Evolutionary conservation across 345 rosid genomes (phyloP).

Genomic region (Gossypioides kirkii): DNA sequence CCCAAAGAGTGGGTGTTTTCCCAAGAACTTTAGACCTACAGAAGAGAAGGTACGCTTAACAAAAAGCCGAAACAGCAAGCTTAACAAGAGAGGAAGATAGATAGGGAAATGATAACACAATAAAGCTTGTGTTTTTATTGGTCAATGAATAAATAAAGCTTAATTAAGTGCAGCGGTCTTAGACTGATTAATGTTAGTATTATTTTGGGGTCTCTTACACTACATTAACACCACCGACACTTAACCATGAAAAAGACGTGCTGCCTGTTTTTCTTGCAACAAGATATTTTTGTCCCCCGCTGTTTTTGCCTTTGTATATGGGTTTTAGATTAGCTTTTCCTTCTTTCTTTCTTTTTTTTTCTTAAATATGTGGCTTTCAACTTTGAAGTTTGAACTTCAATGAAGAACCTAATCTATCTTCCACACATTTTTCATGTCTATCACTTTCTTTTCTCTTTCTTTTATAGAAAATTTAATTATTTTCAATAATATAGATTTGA

Average conservation of each 20-base stretch:
- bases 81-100: background rate
- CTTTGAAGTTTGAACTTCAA: background rate
- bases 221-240: slow-evolving; percentile 21
- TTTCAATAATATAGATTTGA: no score
- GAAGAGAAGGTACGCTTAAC: background rate
- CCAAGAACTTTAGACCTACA: background rate
- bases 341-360: background rate
- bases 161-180: background rate
- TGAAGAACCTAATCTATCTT: no score
- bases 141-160: background rate
- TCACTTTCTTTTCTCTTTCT: background rate
- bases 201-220: background rate
- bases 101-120: background rate
- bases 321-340: background rate
- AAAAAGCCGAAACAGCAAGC: slow-evolving; percentile 11
- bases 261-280: slow-evolving; percentile 11
- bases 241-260: background rate
- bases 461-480: background rate
- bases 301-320: background rate
- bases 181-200: background rate
- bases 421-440: background rate
- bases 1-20: background rate
- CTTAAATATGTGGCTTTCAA: no score
- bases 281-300: background rate
- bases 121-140: background rate